phyloP scores from a whole-genome alignment of 768 basidiomycete genomes.

The Exsudoporus frostii region DNA sequence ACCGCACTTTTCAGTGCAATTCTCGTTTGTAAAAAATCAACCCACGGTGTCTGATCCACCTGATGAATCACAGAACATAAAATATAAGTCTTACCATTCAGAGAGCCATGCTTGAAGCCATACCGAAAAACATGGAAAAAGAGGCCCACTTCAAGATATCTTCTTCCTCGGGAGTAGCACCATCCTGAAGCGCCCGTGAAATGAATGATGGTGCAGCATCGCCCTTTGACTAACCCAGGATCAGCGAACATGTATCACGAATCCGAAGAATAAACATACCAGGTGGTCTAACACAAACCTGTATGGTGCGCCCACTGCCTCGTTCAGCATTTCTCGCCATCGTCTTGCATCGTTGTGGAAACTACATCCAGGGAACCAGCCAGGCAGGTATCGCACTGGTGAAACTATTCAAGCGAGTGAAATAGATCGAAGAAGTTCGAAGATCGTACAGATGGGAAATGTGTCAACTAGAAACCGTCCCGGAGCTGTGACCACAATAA shows the following conservation, averaged over 20 bases:
- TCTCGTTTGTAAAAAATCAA: conserved; percentile 21
- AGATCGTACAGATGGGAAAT: conserved; percentile 6
- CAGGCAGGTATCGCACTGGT: conserved; percentile 15
- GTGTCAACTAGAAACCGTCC: conserved; percentile 13
- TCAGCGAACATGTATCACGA: background rate
- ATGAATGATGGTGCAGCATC: conserved; percentile 10
- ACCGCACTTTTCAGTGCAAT: conserved; percentile 4
- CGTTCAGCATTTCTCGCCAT: conserved; percentile 2
- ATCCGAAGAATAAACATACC: conserved; percentile 1
- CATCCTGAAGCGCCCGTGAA: conserved; percentile 9
- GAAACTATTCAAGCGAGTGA: background rate
- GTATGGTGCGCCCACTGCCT: conserved; percentile 1
- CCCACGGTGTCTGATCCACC: conserved; percentile 23
- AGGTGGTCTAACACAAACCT: conserved; percentile 11
- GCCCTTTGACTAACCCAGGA: background rate
- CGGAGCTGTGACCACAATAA: conserved; percentile 5
- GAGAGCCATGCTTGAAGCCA: background rate
- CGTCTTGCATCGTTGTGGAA: conserved; percentile 11
- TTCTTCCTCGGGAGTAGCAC: conserved; percentile 8
- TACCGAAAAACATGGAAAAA: conserved; percentile 18
- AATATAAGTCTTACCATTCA: background rate
- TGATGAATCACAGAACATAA: conserved; percentile 5
- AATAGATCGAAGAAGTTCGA: no score
- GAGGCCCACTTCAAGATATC: conserved; percentile 15
- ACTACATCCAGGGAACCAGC: conserved; percentile 23